Evolutionary conservation across 768 basidiomycete genomes (phyloP).

Genomic region (Xanthoconium stramineum): DNA sequence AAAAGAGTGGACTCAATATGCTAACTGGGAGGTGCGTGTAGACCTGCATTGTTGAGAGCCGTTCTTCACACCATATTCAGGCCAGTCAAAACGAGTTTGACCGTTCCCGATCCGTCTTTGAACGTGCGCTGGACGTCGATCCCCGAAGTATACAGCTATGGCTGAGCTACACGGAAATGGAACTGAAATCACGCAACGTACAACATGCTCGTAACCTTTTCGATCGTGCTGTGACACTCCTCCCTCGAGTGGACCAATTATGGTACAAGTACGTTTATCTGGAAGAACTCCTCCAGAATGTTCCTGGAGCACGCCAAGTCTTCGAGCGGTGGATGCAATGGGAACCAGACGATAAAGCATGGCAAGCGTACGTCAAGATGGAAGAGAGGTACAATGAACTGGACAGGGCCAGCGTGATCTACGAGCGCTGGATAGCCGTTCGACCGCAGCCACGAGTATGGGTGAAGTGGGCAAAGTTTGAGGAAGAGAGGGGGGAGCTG

Average conservation of each 20-base stretch:
- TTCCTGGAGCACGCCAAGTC: slow-evolving; percentile 93
- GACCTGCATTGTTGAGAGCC: not conserved
- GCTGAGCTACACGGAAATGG: slow-evolving; percentile 95
- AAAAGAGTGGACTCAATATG: slow-evolving; percentile 86
- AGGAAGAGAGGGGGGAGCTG: slow-evolving; percentile 66
- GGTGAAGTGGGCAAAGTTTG: slow-evolving; percentile 86
- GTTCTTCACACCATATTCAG: slow-evolving; percentile 33
- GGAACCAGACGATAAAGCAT: slow-evolving; percentile 99
- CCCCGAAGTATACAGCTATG: slow-evolving; percentile 86
- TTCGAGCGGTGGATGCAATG: slow-evolving; percentile 99
- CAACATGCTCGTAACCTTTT: slow-evolving; percentile 96
- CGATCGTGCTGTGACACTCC: slow-evolving; percentile 93
- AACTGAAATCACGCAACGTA: slow-evolving; percentile 96
- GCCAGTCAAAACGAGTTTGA: slow-evolving; percentile 97
- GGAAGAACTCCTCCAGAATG: slow-evolving; percentile 94
- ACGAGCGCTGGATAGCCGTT: slow-evolving; percentile 86
- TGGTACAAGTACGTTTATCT: slow-evolving; percentile 99
- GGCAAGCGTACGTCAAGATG: slow-evolving; percentile 99
- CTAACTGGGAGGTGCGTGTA: slow-evolving; percentile 72
- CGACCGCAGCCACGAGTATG: slow-evolving; percentile 75
- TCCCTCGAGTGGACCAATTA: slow-evolving; percentile 93
- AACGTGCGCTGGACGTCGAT: slow-evolving; percentile 96
- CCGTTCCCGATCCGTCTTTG: slow-evolving; percentile 91
- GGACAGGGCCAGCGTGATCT: slow-evolving; percentile 89
- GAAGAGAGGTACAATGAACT: slow-evolving; percentile 91